Percentiles rank a stretch among this genome's conserved stretches.
phyloP scores from a whole-genome alignment of 2,329 filamentous ascomycete species.

The Corinectria fuckeliana region DNA sequence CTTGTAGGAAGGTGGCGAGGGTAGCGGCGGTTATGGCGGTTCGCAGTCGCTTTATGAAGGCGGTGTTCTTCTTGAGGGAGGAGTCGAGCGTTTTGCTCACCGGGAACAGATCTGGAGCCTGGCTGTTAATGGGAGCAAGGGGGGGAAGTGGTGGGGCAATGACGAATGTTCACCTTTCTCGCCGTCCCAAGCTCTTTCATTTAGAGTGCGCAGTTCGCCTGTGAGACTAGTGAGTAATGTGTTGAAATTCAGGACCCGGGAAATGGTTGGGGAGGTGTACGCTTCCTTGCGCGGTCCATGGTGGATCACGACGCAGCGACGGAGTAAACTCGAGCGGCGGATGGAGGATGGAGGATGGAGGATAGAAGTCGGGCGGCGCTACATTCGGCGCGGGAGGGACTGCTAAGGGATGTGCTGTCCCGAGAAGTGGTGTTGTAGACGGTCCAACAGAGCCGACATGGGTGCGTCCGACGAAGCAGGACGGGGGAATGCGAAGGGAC shows the following conservation, averaged over 20 bases:
- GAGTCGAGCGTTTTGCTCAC: conserved; percentile 86
- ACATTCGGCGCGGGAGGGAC: conserved; percentile 53
- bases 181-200: conserved; percentile 86
- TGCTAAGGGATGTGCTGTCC: conserved; percentile 52
- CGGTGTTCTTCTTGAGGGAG: conserved; percentile 96
- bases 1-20: conserved; percentile 83
- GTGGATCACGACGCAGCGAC: conserved; percentile 44
- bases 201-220: conserved; percentile 92
- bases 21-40: conserved; percentile 85
- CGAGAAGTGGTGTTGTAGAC: conserved; percentile 43
- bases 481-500: conserved; percentile 31
- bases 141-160: conserved; percentile 24
- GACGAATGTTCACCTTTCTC: conserved; percentile 70
- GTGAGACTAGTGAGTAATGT: conserved; percentile 27
- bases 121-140: conserved; percentile 25
- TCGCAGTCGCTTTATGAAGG: conserved; percentile 94
- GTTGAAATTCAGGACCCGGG: neutral
- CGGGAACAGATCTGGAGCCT: conserved; percentile 71
- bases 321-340: conserved; percentile 40
- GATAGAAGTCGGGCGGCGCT: conserved; percentile 47
- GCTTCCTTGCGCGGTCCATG: conserved; percentile 72
- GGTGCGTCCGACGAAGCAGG: conserved; percentile 43
- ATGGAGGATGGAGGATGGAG: conserved; percentile 26
- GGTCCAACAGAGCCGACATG: conserved; percentile 49
- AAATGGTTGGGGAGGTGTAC: conserved; percentile 47